phyloP scores from a whole-genome alignment of 441 rosid genomes.

The Populus tomentosa region DNA sequence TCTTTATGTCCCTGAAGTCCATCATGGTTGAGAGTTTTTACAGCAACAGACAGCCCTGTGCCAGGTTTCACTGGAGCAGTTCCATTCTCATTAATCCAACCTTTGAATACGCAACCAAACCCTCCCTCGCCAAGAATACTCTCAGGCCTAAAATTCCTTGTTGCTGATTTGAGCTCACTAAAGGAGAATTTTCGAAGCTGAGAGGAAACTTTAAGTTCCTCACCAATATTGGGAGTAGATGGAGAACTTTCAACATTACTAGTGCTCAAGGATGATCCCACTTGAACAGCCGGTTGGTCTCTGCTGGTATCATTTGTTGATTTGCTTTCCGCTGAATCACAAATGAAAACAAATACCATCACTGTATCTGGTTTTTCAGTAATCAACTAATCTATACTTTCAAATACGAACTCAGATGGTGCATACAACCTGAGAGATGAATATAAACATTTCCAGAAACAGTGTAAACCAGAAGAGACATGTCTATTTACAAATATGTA shows the following conservation, averaged over 20 bases:
- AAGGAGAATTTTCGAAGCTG: constrained; percentile 65
- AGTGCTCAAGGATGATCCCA: constrained; percentile 62
- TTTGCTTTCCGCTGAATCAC: constrained; percentile 45
- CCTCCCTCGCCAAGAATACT: constrained; percentile 93
- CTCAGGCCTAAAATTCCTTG: constrained; percentile 84
- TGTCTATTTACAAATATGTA: too few relatives aligned
- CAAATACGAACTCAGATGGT: background rate
- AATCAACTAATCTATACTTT: background rate
- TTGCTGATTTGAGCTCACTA: constrained; percentile 77
- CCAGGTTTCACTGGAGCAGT: constrained; percentile 88
- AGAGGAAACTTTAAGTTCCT: constrained; percentile 72
- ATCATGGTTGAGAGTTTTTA: constrained; percentile 81
- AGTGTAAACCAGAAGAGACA: too few relatives aligned
- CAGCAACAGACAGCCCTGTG: constrained; percentile 79
- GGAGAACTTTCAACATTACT: constrained; percentile 71
- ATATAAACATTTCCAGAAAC: too few relatives aligned
- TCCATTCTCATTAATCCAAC: constrained; percentile 86
- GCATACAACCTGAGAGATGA: too few relatives aligned
- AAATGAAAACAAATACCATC: background rate
- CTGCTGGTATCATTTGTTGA: constrained; percentile 49
- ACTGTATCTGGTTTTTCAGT: background rate
- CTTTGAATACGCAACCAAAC: constrained; percentile 88
- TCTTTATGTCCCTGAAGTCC: constrained; percentile 95
- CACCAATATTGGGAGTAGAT: constrained; percentile 67
- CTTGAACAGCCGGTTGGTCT: constrained; percentile 55